Evolutionary conservation across 768 basidiomycete species (phyloP).

Genomic region (Lepiota brunneoincarnata): DNA sequence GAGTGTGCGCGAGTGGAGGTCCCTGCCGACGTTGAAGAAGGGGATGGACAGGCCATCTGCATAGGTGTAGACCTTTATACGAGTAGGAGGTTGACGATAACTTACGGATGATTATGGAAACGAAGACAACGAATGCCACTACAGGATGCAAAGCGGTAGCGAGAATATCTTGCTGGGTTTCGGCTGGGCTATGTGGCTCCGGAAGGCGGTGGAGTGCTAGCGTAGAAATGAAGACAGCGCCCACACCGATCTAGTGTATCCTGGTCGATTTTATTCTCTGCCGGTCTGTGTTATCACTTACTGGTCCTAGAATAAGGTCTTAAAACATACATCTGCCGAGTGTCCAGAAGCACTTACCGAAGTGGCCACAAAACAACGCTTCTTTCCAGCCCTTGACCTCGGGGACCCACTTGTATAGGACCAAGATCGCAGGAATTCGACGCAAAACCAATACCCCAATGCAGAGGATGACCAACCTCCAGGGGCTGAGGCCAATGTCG

Average conservation of each 20-base stretch:
- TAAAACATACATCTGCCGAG: neutral
- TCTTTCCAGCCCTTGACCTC: constrained; percentile 85
- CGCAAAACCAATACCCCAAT: constrained; percentile 70
- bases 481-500: constrained; percentile 60
- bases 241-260: constrained; percentile 77
- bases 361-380: constrained; percentile 90
- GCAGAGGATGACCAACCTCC: constrained; percentile 68
- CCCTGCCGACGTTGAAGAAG: constrained; percentile 55
- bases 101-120: constrained; percentile 82
- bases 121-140: constrained; percentile 83
- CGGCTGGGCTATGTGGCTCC: constrained; percentile 54
- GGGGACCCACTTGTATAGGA: constrained; percentile 81
- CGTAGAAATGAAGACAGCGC: constrained; percentile 84
- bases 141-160: constrained; percentile 75
- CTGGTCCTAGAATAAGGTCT: constrained; percentile 41
- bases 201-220: constrained; percentile 66
- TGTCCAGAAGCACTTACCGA: constrained; percentile 46
- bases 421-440: constrained; percentile 75
- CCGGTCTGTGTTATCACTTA: constrained; percentile 26
- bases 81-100: neutral
- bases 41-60: constrained; percentile 71
- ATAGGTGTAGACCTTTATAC: neutral
- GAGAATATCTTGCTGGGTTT: constrained; percentile 70
- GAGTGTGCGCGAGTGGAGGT: constrained; percentile 40
- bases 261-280: neutral